A percentile compares a stretch with the other conserved stretches of the same genome.
Evolutionary conservation across 176 grass and related monocot species (phyloP).

Genomic region (Zoysia pacifica): DNA sequence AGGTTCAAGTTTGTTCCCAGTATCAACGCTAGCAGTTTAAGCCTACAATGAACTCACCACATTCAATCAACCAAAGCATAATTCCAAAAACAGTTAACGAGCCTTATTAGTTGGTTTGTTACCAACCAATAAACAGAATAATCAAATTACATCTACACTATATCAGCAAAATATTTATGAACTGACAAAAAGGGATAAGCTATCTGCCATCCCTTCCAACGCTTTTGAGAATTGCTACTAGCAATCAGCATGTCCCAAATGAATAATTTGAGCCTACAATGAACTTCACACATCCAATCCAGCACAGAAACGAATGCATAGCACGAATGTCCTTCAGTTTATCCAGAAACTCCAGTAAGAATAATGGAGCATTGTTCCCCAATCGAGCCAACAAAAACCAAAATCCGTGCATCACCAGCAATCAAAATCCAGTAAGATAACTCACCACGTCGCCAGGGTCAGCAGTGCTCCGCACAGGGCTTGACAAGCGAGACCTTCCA

Average conservation of each 20-base stretch:
- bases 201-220: neutral
- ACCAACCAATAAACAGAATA: neutral
- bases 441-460: constrained; percentile 29
- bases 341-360: neutral
- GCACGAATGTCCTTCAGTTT: neutral
- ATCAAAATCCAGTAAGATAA: constrained; percentile 14
- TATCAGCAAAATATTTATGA: neutral
- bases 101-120: neutral
- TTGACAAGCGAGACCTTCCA: constrained; percentile 5
- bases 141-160: neutral
- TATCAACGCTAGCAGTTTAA: neutral
- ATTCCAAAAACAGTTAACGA: neutral
- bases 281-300: neutral
- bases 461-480: constrained; percentile 24
- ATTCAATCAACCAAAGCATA: neutral
- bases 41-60: neutral
- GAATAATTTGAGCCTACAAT: neutral
- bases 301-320: neutral
- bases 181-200: neutral
- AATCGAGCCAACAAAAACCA: constrained; percentile 4
- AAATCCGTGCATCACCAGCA: neutral
- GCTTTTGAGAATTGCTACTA: neutral
- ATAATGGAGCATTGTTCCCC: neutral
- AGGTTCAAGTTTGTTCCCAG: neutral
- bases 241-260: neutral